phyloP scores from a whole-genome alignment of 768 basidiomycete genomes.

The Tricholoma sp. region DNA sequence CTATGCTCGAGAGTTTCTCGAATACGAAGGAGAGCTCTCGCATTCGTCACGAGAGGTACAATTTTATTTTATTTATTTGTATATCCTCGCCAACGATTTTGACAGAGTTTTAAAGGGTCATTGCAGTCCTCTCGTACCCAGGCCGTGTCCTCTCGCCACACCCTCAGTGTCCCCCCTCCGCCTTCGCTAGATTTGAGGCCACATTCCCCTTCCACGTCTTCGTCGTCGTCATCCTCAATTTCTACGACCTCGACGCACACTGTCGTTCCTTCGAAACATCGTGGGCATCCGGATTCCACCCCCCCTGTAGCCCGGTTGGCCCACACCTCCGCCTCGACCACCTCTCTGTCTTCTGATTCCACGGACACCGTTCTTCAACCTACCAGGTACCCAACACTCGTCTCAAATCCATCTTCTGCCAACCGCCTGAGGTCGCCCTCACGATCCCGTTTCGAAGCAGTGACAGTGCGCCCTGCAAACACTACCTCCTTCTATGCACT shows the following conservation, averaged over 20 bases:
- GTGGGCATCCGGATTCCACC: slow-evolving; percentile 18
- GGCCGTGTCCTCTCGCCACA: slow-evolving; percentile 28
- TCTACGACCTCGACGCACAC: slow-evolving; percentile 74
- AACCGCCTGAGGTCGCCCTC: slow-evolving; percentile 10
- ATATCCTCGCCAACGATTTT: slow-evolving; percentile 6
- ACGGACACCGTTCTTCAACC: slow-evolving; percentile 28
- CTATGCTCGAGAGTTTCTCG: slow-evolving; percentile 70
- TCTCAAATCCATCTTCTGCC: slow-evolving; percentile 13
- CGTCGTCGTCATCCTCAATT: slow-evolving; percentile 62
- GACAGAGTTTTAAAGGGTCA: slow-evolving; percentile 34
- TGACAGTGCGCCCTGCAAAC: slow-evolving; percentile 20
- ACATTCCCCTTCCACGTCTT: slow-evolving; percentile 47
- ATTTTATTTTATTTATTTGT: slow-evolving; percentile 5
- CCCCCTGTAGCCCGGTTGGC: slow-evolving; percentile 21
- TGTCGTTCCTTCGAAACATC: slow-evolving; percentile 45
- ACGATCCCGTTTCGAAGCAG: slow-evolving; percentile 13
- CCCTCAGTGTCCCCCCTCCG: slow-evolving; percentile 18
- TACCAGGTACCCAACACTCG: slow-evolving; percentile 13
- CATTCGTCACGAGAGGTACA: slow-evolving; percentile 47
- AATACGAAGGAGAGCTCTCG: slow-evolving; percentile 64
- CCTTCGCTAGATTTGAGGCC: slow-evolving; percentile 31
- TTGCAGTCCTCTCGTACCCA: slow-evolving; percentile 38
- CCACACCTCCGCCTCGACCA: slow-evolving; percentile 29
- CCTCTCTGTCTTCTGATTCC: slow-evolving; percentile 34
- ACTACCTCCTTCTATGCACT: slow-evolving; percentile 32